These are phyloP conservation scores for Gymnopus androsaceus DNA, from an alignment of 1,284 basidiomycete species.

Conservation along the genomic window DNA sequence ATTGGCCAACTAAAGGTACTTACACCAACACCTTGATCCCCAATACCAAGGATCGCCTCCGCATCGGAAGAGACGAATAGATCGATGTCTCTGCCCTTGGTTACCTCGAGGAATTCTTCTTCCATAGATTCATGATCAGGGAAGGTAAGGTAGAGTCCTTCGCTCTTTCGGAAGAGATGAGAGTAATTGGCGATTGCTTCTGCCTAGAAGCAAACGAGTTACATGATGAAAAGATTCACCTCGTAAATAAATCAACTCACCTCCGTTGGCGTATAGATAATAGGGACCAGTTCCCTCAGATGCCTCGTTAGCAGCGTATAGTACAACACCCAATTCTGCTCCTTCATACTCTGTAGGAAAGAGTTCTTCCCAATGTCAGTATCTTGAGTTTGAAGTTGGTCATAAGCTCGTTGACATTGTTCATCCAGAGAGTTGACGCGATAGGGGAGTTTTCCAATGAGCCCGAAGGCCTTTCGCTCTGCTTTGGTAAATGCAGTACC, in stretches of 20 bases:
- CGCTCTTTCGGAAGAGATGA: constrained; percentile 76
- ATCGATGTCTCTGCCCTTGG: constrained; percentile 61
- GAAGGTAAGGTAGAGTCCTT: constrained; percentile 70
- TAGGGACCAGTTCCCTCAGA: constrained; percentile 72
- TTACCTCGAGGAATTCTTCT: constrained; percentile 70
- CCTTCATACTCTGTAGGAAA: constrained; percentile 71
- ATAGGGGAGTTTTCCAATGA: constrained; percentile 78
- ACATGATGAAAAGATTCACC: neutral
- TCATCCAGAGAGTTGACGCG: constrained; percentile 76
- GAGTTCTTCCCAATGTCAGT: constrained; percentile 66
- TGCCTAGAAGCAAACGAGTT: constrained; percentile 43
- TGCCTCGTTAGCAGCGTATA: constrained; percentile 64
- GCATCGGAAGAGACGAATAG: constrained; percentile 82
- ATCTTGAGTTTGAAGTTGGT: constrained; percentile 55
- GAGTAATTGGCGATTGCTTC: constrained; percentile 82
- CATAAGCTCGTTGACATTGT: constrained; percentile 72
- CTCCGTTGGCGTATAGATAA: constrained; percentile 76
- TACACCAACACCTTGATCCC: constrained; percentile 64
- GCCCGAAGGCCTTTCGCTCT: constrained; percentile 71
- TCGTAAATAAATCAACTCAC: constrained; percentile 30
- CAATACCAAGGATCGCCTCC: constrained; percentile 82
- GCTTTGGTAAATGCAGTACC: constrained; percentile 70
- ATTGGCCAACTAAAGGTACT: constrained; percentile 5
- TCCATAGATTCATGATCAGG: constrained; percentile 72
- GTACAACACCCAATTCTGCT: constrained; percentile 78